Conservation (phyloP, 2,329 filamentous ascomycete genomes). For the Ilyonectria robusta region DNA sequence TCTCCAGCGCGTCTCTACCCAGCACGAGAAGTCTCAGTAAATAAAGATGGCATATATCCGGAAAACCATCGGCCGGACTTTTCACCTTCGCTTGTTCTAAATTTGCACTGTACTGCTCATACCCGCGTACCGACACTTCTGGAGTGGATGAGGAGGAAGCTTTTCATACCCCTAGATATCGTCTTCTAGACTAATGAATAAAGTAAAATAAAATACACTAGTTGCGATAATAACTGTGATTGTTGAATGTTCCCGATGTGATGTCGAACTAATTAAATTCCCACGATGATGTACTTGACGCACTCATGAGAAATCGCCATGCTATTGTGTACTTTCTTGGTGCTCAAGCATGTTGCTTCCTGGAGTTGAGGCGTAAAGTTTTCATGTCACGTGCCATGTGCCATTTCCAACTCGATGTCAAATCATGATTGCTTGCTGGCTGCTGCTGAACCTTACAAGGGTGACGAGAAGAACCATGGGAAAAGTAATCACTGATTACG, state of each 20-base stretch:
- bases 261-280: too few species aligned
- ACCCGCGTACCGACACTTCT: conserved; percentile 53
- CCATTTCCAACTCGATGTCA: too few species aligned
- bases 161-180: conserved; percentile 57
- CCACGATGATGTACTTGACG: too few species aligned
- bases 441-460: too few species aligned
- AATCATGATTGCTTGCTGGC: too few species aligned
- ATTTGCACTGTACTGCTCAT: conserved; percentile 58
- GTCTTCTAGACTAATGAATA: conserved; percentile 60
- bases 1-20: conserved; percentile 89
- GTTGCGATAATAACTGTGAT: not conserved
- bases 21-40: conserved; percentile 90
- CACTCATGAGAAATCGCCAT: too few species aligned
- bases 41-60: conserved; percentile 57
- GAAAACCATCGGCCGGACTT: conserved; percentile 53
- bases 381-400: too few species aligned
- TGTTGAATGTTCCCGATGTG: too few species aligned
- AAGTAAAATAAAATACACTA: conserved; percentile 54
- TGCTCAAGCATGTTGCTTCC: too few species aligned
- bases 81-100: conserved; percentile 58
- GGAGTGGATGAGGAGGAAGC: conserved; percentile 53
- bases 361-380: too few species aligned
- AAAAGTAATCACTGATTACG: too few species aligned
- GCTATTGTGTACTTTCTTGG: too few species aligned
- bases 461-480: not conserved